Percentiles rank a stretch among this genome's conserved stretches.
phyloP scores from a whole-genome alignment of 345 rosid species.

The Eucalyptus fibrosa region DNA sequence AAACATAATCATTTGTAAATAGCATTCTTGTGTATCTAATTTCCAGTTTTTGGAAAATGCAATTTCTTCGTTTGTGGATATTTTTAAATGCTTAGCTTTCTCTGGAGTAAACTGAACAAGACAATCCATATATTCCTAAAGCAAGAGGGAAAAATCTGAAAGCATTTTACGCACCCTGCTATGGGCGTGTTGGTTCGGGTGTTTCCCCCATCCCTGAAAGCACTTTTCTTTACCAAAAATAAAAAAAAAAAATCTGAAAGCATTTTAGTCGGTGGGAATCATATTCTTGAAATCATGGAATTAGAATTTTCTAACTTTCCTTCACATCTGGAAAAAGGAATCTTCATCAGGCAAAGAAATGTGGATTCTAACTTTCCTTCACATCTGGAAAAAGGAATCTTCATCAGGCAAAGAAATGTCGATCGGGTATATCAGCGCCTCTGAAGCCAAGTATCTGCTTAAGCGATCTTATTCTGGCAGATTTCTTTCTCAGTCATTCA shows the following conservation, averaged over 20 bases:
- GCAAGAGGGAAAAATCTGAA: not conserved
- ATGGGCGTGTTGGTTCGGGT: too few relatives aligned
- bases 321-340: not conserved
- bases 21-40: not conserved
- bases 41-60: not conserved
- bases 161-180: not conserved
- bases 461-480: not conserved
- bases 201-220: too few relatives aligned
- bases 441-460: not conserved
- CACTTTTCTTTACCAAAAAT: too few relatives aligned
- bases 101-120: not conserved
- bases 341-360: not conserved
- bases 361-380: not conserved
- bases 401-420: not conserved
- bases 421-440: not conserved
- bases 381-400: not conserved
- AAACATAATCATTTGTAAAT: not conserved
- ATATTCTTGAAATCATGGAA: not conserved
- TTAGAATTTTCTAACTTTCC: not conserved
- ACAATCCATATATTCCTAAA: not conserved
- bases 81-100: not conserved
- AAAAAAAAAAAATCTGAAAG: not conserved
- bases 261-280: not conserved
- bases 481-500: not conserved
- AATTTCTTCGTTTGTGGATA: not conserved